A percentile compares a stretch with the other conserved stretches of the same genome.
These are phyloP conservation scores for Ceratocystis papillata DNA, from an alignment of 2,329 filamentous ascomycete genomes.

Conservation along the genomic window DNA sequence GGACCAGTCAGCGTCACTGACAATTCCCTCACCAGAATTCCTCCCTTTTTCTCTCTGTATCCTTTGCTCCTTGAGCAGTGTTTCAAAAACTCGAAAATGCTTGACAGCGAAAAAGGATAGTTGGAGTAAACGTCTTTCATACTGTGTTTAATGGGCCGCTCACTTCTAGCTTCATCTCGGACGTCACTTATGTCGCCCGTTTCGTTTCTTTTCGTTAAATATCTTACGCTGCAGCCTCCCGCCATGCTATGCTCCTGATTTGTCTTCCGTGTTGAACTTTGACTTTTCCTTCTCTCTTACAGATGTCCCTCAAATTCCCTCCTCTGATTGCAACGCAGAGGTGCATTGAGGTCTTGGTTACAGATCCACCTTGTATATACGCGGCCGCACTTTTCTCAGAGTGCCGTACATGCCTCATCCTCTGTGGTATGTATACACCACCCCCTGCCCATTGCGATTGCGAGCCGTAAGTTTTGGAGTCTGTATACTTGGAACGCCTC, in stretches of 20 bases:
- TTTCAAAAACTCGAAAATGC: no score
- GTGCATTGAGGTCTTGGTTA: background rate
- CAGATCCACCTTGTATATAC: background rate
- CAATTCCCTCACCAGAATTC: no score
- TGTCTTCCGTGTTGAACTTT: constrained; percentile 12
- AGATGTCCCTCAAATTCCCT: background rate
- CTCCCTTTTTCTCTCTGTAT: no score
- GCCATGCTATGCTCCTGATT: background rate
- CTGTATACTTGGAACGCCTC: background rate
- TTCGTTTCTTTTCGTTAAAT: constrained; percentile 12
- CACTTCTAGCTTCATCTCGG: background rate
- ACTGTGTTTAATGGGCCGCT: constrained; percentile 10
- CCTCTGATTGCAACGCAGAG: background rate
- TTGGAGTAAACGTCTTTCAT: constrained; percentile 7
- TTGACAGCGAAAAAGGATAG: constrained; percentile 5
- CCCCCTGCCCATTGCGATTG: background rate
- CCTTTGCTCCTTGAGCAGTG: background rate
- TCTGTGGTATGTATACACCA: constrained; percentile 1
- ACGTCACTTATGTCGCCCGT: background rate
- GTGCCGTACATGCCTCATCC: background rate
- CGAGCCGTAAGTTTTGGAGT: background rate
- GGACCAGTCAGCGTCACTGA: background rate
- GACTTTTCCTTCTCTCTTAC: constrained; percentile 7
- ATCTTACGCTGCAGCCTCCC: constrained; percentile 11
- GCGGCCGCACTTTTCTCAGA: background rate